These are phyloP conservation scores for Diplodia mutila DNA, from an alignment of 2,329 filamentous ascomycete genomes.

Conservation along the genomic window DNA sequence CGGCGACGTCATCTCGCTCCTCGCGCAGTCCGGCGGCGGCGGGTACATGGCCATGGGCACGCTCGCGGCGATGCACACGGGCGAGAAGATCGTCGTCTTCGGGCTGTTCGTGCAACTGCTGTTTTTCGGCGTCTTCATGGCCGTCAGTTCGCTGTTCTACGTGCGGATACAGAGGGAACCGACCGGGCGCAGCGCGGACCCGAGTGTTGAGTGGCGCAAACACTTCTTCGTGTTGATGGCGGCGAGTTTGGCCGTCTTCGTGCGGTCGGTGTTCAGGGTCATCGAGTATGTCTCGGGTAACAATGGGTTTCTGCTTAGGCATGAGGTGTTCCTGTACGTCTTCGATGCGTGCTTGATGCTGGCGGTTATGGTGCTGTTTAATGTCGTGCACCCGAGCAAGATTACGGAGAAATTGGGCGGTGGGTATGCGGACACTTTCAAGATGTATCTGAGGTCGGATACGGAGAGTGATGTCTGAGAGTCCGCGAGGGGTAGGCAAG, in stretches of 20 bases:
- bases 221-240: slow-evolving; percentile 50
- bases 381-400: slow-evolving; percentile 34
- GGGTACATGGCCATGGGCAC: background rate
- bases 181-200: slow-evolving; percentile 12
- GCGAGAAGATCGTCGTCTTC: slow-evolving; percentile 52
- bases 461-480: background rate
- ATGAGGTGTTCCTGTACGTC: slow-evolving; percentile 53
- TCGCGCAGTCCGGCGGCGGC: slow-evolving; percentile 26
- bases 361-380: slow-evolving; percentile 47
- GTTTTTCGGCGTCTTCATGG: slow-evolving; percentile 56
- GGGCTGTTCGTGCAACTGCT: slow-evolving; percentile 56
- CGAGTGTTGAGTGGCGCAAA: slow-evolving; percentile 31
- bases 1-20: slow-evolving; percentile 48
- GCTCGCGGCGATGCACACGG: slow-evolving; percentile 26
- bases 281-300: slow-evolving; percentile 53
- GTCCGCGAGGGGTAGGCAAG: no score
- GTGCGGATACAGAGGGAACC: slow-evolving; percentile 30
- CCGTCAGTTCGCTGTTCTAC: slow-evolving; percentile 48
- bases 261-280: slow-evolving; percentile 54
- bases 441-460: background rate
- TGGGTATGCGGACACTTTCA: background rate
- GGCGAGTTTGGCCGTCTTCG: slow-evolving; percentile 51
- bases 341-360: slow-evolving; percentile 47
- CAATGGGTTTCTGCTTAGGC: slow-evolving; percentile 48
- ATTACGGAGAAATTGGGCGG: background rate